Evolutionary conservation across 176 grass and related monocot species (phyloP).

Genomic region (Hordeum vulgare): DNA sequence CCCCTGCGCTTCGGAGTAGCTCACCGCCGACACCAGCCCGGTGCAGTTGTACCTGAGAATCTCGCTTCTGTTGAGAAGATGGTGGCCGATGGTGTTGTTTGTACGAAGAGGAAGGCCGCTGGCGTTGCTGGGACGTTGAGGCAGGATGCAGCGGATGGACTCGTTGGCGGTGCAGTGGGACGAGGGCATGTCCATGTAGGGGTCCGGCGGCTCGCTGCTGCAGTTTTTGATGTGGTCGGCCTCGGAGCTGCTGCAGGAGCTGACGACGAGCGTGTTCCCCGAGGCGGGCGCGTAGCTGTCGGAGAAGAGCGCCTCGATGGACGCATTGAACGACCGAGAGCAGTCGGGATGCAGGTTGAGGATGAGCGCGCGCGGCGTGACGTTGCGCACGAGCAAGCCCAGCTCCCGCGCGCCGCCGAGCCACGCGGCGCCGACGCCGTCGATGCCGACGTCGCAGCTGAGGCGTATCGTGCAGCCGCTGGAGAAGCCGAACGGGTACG

Average conservation of each 20-base stretch:
- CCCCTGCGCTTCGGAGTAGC: not conserved
- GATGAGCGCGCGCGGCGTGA: slow-evolving; percentile 28
- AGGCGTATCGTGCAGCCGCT: slow-evolving; percentile 18
- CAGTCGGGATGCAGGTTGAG: not conserved
- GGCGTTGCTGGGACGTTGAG: not conserved
- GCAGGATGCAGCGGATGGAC: slow-evolving; percentile 12
- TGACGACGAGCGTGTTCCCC: slow-evolving; percentile 8
- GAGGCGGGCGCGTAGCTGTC: not conserved
- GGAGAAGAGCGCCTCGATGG: not conserved
- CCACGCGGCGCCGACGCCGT: not conserved
- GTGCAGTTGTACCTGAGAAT: not conserved
- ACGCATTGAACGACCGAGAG: slow-evolving; percentile 15
- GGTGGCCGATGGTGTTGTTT: not conserved
- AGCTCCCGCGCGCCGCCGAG: not conserved
- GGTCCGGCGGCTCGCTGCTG: not conserved
- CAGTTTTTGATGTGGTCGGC: not conserved
- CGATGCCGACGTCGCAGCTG: not conserved
- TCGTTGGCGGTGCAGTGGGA: not conserved
- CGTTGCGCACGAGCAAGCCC: slow-evolving; percentile 30
- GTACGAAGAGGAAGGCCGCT: not conserved
- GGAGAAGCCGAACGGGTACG: slow-evolving; percentile 57
- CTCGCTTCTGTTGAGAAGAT: not conserved
- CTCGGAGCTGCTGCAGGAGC: not conserved
- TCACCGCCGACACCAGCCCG: slow-evolving; percentile 25
- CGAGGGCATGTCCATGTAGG: not conserved